Evolutionary conservation across 2,329 filamentous ascomycete species (phyloP).

Genomic region (Bipolaris bicolor): DNA sequence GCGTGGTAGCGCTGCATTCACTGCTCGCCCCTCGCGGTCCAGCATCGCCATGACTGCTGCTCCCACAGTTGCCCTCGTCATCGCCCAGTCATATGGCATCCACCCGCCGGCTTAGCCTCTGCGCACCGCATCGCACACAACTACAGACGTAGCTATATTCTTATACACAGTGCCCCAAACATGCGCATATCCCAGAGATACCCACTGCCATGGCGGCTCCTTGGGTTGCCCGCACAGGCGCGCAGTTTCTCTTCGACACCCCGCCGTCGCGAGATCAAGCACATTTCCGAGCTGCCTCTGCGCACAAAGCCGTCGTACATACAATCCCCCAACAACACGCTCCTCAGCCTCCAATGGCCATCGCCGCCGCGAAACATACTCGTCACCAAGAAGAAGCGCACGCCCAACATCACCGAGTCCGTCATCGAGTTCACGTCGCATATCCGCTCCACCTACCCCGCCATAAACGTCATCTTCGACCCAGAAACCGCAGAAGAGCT

Average conservation of each 20-base stretch:
- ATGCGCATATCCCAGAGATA: constrained; percentile 30
- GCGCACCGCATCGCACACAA: constrained; percentile 17
- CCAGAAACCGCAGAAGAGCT: constrained; percentile 73
- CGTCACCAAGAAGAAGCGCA: constrained; percentile 70
- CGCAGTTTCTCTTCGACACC: constrained; percentile 38
- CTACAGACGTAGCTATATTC: constrained; percentile 6
- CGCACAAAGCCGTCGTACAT: constrained; percentile 45
- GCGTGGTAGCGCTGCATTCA: background rate
- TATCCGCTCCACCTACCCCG: constrained; percentile 78
- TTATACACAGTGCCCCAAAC: constrained; percentile 9
- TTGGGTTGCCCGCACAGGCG: constrained; percentile 13
- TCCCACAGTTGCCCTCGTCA: constrained; percentile 8
- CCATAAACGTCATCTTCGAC: constrained; percentile 83
- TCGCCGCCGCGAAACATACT: constrained; percentile 71
- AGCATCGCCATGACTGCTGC: background rate
- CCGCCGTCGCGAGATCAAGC: constrained; percentile 31
- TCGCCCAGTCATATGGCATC: constrained; percentile 21
- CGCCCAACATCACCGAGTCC: constrained; percentile 60
- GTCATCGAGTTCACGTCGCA: constrained; percentile 69
- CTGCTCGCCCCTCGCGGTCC: background rate
- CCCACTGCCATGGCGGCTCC: constrained; percentile 33
- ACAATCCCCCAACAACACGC: constrained; percentile 65
- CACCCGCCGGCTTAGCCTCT: constrained; percentile 9
- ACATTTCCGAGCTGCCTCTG: constrained; percentile 42
- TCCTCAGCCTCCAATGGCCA: constrained; percentile 71